Evolutionary conservation across 1,139 yeast species (phyloP).

Genomic region (Yarrowia galli): DNA sequence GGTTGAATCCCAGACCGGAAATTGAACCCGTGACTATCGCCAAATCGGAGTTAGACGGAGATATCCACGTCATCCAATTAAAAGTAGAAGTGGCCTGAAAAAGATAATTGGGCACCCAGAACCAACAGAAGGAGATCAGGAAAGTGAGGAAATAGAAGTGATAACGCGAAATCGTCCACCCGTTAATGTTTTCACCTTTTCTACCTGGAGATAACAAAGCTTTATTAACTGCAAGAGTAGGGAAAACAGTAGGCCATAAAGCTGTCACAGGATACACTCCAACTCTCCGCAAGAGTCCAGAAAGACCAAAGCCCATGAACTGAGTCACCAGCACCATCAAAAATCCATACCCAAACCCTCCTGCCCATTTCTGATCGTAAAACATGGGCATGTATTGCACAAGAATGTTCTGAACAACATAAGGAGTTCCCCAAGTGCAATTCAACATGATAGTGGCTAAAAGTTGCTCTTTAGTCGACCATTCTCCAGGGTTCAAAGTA

Average conservation of each 20-base stretch:
- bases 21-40: constrained; percentile 62
- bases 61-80: constrained; percentile 72
- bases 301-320: constrained; percentile 65
- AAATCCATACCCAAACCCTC: constrained; percentile 55
- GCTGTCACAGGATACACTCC: constrained; percentile 62
- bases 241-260: constrained; percentile 65
- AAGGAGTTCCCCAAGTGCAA: constrained; percentile 55
- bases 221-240: constrained; percentile 62
- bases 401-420: constrained; percentile 51
- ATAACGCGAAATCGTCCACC: constrained; percentile 61
- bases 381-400: constrained; percentile 48
- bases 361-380: constrained; percentile 46
- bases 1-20: constrained; percentile 63
- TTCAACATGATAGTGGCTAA: constrained; percentile 59
- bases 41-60: constrained; percentile 61
- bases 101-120: constrained; percentile 64
- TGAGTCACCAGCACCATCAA: constrained; percentile 63
- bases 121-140: constrained; percentile 57
- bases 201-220: constrained; percentile 56
- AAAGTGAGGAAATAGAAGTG: constrained; percentile 56
- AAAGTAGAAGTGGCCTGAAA: constrained; percentile 61
- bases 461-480: constrained; percentile 76
- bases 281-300: constrained; percentile 57
- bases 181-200: constrained; percentile 50
- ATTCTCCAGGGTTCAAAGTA: constrained; percentile 65